Evolutionary conservation across 768 basidiomycete species (phyloP).

Genomic region (Hygrocybe coccinea): DNA sequence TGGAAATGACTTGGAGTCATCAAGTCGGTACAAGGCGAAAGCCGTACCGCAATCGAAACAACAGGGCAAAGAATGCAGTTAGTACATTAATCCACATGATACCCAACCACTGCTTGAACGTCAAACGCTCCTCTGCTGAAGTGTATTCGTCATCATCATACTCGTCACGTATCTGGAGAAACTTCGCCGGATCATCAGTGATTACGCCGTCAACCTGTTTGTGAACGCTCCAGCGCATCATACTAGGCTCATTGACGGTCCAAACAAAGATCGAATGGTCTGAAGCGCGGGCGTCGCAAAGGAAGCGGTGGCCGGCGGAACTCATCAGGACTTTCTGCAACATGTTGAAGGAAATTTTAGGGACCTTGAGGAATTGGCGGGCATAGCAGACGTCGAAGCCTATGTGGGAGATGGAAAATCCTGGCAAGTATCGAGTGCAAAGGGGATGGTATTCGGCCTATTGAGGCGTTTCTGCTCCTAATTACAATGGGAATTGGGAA

Average conservation of each 20-base stretch:
- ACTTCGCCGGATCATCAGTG: conserved; percentile 1
- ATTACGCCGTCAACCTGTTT: conserved; percentile 3
- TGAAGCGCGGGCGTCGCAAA: neutral
- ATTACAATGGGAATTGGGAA: neutral
- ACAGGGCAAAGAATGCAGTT: neutral
- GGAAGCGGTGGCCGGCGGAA: neutral
- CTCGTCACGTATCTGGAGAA: neutral
- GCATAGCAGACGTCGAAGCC: too few species aligned
- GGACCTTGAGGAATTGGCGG: too few species aligned
- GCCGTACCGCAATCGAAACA: conserved; percentile 2
- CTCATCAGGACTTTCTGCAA: conserved; percentile 1
- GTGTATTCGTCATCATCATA: neutral
- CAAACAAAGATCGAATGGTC: neutral
- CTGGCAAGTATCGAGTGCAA: conserved; percentile 1
- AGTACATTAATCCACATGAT: neutral
- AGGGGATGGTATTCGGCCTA: conserved; percentile 4
- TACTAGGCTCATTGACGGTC: neutral
- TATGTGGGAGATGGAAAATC: too few species aligned
- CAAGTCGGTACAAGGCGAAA: too few species aligned
- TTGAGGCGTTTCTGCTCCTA: neutral
- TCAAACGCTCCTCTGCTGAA: neutral
- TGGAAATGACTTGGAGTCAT: too few species aligned
- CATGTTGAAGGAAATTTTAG: too few species aligned
- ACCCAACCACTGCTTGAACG: neutral
- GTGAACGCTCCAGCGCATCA: conserved; percentile 3